Evolutionary conservation across 108 stramenopile genomes (phyloP).

Genomic region (Schizochytrium sp.): DNA sequence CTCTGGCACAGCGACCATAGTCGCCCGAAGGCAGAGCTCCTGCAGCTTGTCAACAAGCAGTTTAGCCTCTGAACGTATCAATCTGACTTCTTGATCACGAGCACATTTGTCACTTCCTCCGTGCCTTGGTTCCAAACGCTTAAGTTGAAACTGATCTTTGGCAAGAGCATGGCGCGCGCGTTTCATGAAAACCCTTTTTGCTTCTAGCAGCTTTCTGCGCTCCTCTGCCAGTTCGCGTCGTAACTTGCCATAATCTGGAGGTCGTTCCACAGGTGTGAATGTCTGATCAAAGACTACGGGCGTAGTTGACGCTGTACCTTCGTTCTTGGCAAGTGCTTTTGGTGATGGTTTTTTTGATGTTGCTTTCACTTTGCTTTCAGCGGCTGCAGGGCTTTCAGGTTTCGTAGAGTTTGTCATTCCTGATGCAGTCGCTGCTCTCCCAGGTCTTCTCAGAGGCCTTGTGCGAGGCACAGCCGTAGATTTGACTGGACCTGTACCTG

Average conservation of each 20-base stretch:
- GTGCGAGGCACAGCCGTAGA: too few relatives aligned
- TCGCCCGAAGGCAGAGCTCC: not conserved
- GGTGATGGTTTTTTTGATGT: too few relatives aligned
- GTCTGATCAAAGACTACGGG: not conserved
- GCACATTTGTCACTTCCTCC: not conserved
- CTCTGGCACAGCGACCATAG: not conserved
- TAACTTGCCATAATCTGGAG: conserved; percentile 21
- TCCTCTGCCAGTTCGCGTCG: not conserved
- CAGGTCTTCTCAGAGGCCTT: too few relatives aligned
- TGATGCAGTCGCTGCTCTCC: too few relatives aligned
- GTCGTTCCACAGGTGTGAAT: not conserved
- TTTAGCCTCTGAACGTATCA: not conserved
- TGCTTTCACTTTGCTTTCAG: too few relatives aligned
- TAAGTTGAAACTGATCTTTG: not conserved
- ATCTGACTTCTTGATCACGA: not conserved
- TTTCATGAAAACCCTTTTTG: not conserved
- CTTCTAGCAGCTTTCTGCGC: not conserved
- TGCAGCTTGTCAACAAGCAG: not conserved
- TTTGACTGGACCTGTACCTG: too few relatives aligned
- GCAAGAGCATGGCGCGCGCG: not conserved
- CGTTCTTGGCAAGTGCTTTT: not conserved
- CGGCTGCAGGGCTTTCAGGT: too few relatives aligned
- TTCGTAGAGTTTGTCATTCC: too few relatives aligned
- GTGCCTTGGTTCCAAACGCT: not conserved
- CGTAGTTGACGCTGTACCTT: not conserved